Base-by-base conservation (phyloP, 1,139 yeast species). In the Hemisphaericaspora subhashii region DNA sequence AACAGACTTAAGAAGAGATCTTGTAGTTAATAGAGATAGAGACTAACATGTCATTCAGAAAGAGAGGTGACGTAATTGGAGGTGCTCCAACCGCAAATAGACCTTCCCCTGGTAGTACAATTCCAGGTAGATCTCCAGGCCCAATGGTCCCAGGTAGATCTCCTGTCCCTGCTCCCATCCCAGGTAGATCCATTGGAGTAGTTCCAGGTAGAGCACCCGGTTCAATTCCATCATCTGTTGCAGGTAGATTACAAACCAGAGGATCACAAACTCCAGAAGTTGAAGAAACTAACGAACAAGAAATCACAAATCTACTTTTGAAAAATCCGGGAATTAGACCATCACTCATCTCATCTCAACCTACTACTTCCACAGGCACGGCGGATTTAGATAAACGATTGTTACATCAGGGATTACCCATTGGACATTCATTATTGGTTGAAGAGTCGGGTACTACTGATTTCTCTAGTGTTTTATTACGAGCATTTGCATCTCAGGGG, bases 391-490 rank as follows among this genome's bases (percentile, higher is more conserved):
- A 92, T 58, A 79, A 74, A 47, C 63, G 88, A 1, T 58, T 92
- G 40, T 78, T 77, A 1, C 98, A 92, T 58, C 87, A 80, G 44
- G 98, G 98, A 0, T 57, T 90, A 12, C 98, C 98, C 0, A 53
- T 87, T 13, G 96, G 96, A 1, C 62, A 74, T 11, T 73, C 86
- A 5, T 56, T 89, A 31, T 59, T 90, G 13, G 57, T 92, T 3
- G 92, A 88, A 56, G 98, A 92, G 56, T 75, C 80, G 11, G 95
- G 96, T 0, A 83, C 94, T 12, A 90, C 98, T 0, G 98, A 92
- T 55, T 92, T 89, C 57, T 74, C 86, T 3, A 76, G 89, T n/a
- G 81, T 86, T 10, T 51, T 92, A 28, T 58, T 83, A 27, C 78
- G 92, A 46, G 70, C 81, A 3, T 86, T 82, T 67, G 82, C 87